These are phyloP conservation scores for Trametes cubensis DNA, from an alignment of 768 basidiomycete genomes.

Conservation along the genomic window DNA sequence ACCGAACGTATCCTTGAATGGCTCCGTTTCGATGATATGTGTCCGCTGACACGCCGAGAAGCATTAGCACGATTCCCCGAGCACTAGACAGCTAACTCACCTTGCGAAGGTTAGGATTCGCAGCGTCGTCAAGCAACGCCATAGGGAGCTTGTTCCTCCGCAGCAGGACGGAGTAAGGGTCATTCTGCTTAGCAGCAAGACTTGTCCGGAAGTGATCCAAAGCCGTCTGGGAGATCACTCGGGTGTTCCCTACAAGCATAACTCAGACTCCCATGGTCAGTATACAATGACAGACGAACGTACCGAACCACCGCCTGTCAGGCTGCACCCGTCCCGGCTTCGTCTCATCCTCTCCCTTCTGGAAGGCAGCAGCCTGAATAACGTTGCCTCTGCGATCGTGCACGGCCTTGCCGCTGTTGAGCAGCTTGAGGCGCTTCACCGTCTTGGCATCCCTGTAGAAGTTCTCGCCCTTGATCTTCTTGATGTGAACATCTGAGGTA, in stretches of 20 bases:
- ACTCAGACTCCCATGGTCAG: background rate
- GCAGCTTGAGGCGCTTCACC: constrained; percentile 84
- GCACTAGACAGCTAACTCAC: constrained; percentile 39
- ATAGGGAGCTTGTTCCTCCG: constrained; percentile 96
- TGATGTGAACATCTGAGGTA: constrained; percentile 52
- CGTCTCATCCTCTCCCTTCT: constrained; percentile 92
- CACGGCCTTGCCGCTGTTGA: constrained; percentile 88
- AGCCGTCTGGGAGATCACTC: constrained; percentile 95
- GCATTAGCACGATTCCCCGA: background rate
- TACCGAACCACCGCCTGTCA: constrained; percentile 97
- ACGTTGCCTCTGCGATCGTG: constrained; percentile 92
- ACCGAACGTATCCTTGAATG: constrained; percentile 93
- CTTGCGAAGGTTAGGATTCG: constrained; percentile 79
- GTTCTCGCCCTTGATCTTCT: constrained; percentile 90
- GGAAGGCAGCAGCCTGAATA: constrained; percentile 90
- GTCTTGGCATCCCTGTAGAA: constrained; percentile 97
- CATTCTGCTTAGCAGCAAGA: constrained; percentile 79
- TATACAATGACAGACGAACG: constrained; percentile 33
- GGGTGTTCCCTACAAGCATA: constrained; percentile 77
- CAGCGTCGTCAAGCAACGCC: constrained; percentile 90
- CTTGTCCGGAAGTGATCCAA: constrained; percentile 95
- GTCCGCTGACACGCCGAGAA: constrained; percentile 55
- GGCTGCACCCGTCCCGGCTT: constrained; percentile 91
- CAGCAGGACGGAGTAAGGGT: constrained; percentile 94
- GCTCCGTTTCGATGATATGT: constrained; percentile 95